A percentile compares a stretch with the other conserved stretches of the same genome.
These are phyloP conservation scores for Chloris gayana DNA, from an alignment of 176 grass and related monocot species.

Conservation along the genomic window DNA sequence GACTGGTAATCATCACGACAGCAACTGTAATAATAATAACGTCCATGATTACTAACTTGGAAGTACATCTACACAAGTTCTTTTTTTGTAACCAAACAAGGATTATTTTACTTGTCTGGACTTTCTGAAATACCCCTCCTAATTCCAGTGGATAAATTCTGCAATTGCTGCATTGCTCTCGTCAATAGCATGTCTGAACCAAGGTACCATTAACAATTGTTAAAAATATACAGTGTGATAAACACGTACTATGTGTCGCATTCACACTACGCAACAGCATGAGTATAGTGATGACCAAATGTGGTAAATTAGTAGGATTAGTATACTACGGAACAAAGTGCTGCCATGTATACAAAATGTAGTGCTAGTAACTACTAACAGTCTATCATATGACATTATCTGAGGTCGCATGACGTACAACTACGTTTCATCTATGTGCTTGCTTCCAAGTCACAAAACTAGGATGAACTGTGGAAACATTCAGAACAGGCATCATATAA, in stretches of 20 bases:
- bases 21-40: not conserved
- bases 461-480: constrained; percentile 41
- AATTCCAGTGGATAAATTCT: not conserved
- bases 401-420: constrained; percentile 16
- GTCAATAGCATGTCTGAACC: constrained; percentile 11
- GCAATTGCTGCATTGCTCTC: not conserved
- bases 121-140: not conserved
- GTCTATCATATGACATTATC: constrained; percentile 59
- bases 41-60: not conserved
- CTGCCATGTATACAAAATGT: constrained; percentile 38
- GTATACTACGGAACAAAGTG: constrained; percentile 19
- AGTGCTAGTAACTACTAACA: constrained; percentile 26
- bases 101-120: constrained; percentile 8
- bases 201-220: not conserved
- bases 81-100: no score
- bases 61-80: no score
- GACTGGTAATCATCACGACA: not conserved
- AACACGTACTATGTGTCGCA: constrained; percentile 11
- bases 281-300: constrained; percentile 30
- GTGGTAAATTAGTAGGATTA: constrained; percentile 53
- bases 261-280: constrained; percentile 8
- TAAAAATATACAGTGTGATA: constrained; percentile 5
- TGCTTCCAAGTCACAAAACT: constrained; percentile 42
- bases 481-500: constrained; percentile 18
- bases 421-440: constrained; percentile 53